Conservation (phyloP, 768 basidiomycete species). For the Rhodotorula toruloides region DNA sequence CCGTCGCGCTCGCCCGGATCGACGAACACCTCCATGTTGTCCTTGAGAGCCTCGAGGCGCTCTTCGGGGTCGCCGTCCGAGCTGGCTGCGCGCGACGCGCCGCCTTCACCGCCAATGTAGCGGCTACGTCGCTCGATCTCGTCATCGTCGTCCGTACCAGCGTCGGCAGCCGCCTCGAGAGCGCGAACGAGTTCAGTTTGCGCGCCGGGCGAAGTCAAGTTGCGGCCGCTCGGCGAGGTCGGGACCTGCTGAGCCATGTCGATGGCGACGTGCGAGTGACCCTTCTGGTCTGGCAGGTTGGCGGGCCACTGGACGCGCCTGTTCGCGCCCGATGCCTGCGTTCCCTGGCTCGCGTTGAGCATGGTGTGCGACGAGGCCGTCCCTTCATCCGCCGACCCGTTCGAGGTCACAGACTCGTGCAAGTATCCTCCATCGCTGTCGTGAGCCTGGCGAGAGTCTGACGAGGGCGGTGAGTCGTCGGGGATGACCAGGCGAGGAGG, state of each 20-base stretch:
- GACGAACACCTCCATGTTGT: slow-evolving; percentile 51
- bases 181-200: slow-evolving; percentile 25
- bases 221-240: slow-evolving; percentile 12
- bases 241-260: slow-evolving; percentile 15
- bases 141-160: neutral
- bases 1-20: slow-evolving; percentile 63
- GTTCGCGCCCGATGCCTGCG: neutral
- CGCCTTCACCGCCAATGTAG: slow-evolving; percentile 8
- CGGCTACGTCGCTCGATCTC: slow-evolving; percentile 9
- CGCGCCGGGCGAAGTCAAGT: slow-evolving; percentile 25
- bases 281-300: neutral
- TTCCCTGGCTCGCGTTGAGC: slow-evolving; percentile 15
- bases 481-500: neutral
- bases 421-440: neutral
- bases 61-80: slow-evolving; percentile 34
- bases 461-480: neutral
- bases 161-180: slow-evolving; percentile 18
- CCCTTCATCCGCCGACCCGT: slow-evolving; percentile 2
- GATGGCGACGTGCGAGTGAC: slow-evolving; percentile 22
- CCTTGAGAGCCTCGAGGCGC: slow-evolving; percentile 25
- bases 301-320: slow-evolving; percentile 34
- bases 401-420: neutral
- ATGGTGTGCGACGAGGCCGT: slow-evolving; percentile 20
- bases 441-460: neutral
- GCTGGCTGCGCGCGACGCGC: slow-evolving; percentile 26